Base-by-base conservation (phyloP, 2,329 filamentous ascomycete species). In the Scopulariopsis brevicaulis region DNA sequence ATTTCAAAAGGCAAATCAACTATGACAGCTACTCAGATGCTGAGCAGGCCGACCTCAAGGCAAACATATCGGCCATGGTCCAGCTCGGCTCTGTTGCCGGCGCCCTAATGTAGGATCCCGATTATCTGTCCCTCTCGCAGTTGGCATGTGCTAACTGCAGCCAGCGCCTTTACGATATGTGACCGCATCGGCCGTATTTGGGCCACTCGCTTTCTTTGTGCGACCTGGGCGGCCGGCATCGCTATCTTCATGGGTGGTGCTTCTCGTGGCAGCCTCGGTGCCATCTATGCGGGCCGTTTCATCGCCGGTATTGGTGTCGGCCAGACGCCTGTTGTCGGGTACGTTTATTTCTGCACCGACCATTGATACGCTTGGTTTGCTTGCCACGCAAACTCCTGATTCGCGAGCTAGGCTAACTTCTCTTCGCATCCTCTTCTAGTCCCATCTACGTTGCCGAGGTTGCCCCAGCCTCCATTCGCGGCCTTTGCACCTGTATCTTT, bases 61-160 rank as follows among this genome's bases (percentile, higher is more conserved):
- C 80, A 63, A 92, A 92, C 69, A 86, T 92, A 58, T 86, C 87
- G 1, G 81, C 86, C 54, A 92, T 92, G 88, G 88, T 92, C 0
- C 88, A 91, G 70, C 83, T 91, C 64, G 88, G 88, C 25, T 87
- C 82, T 25, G 86, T 92, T 34, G 83, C 76, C 4, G 88, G 88
- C 51, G 85, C 87, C 34, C 74, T 89, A 35, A 77, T 78, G 74
- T 76, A 66, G 5, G 51, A 7, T 18, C 24, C 50, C 50, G 3
- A 25, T n/a, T 25, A 5, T 46, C 40, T 2, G 40, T n/a, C 40
- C 37, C 40, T 46, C 15, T 32, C 11, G 11, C 4, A 67, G 71
- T 59, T 52, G 35, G 11, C 14, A 15, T 2, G 3, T 48, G 35
- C 54, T 50, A 56, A 46, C 40, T 28, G 20, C 50, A 28, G 25